These are phyloP conservation scores for Entonaema liquescens DNA, from an alignment of 495 filamentous ascomycete genomes.

Conservation along the genomic window DNA sequence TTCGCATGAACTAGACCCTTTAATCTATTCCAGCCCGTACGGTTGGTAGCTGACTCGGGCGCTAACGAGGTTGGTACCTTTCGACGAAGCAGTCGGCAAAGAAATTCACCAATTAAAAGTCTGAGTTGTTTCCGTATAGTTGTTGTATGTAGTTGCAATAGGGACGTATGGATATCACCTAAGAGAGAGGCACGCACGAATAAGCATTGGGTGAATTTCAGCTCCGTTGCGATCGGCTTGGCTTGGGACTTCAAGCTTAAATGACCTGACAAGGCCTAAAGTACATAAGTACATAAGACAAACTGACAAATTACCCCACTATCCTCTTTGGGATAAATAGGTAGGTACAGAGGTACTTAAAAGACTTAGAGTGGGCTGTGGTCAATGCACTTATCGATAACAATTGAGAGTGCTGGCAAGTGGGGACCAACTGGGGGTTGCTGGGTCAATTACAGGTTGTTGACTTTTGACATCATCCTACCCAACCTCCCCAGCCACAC, in stretches of 20 bases:
- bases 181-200: background rate
- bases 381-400: slow-evolving; percentile 6
- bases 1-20: slow-evolving; percentile 32
- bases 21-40: slow-evolving; percentile 19
- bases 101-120: slow-evolving; percentile 15
- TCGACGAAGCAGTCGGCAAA: slow-evolving; percentile 15
- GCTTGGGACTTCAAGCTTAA: slow-evolving; percentile 5
- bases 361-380: no score
- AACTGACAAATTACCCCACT: slow-evolving; percentile 1
- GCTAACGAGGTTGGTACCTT: slow-evolving; percentile 3
- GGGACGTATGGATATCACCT: no score
- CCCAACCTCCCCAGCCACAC: slow-evolving; percentile 36
- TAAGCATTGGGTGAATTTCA: background rate
- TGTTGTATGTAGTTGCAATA: background rate
- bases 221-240: slow-evolving; percentile 7
- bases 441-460: slow-evolving; percentile 41
- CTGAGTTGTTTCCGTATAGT: background rate
- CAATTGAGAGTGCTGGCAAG: background rate
- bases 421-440: slow-evolving; percentile 31
- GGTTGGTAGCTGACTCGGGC: slow-evolving; percentile 17
- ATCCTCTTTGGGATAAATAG: slow-evolving; percentile 13
- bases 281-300: background rate
- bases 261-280: background rate
- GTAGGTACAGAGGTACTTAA: slow-evolving; percentile 9
- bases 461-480: slow-evolving; percentile 46